phyloP scores from a whole-genome alignment of 257 asterid genomes.

The Primulina huaijiensis region DNA sequence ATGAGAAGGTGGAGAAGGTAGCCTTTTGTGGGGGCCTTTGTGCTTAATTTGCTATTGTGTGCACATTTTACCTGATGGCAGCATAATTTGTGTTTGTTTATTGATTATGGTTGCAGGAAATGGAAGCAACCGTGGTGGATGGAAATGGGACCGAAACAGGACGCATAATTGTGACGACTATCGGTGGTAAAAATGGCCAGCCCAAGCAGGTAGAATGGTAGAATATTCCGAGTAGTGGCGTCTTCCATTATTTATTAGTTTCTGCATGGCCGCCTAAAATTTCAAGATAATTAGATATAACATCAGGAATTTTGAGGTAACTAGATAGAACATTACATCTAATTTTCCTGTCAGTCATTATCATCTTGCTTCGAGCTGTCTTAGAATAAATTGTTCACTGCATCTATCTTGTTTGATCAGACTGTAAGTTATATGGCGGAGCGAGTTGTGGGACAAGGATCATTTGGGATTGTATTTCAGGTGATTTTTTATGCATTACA shows the following conservation, averaged over 20 bases:
- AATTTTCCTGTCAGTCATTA: not conserved
- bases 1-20: slow-evolving; percentile 79
- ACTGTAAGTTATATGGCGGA: slow-evolving; percentile 89
- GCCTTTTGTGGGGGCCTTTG: not conserved
- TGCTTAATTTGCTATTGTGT: not conserved
- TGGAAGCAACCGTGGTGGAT: slow-evolving; percentile 85
- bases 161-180: slow-evolving; percentile 87
- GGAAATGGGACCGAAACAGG: slow-evolving; percentile 96
- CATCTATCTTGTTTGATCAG: slow-evolving; percentile 33
- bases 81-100: not conserved
- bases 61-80: not conserved
- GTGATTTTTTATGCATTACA: slow-evolving; percentile 32
- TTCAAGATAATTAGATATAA: not conserved
- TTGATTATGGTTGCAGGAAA: slow-evolving; percentile 48
- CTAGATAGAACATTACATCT: too few relatives aligned
- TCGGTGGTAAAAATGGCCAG: slow-evolving; percentile 90
- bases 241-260: not conserved
- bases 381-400: not conserved
- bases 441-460: slow-evolving; percentile 87
- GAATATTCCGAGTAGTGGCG: not conserved
- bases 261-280: not conserved
- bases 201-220: slow-evolving; percentile 69
- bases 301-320: slow-evolving; percentile 5
- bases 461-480: slow-evolving; percentile 91
- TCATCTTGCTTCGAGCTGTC: not conserved